These are phyloP conservation scores for Rhizomucor miehei DNA, from an alignment of 371 early-diverging fungal genomes.

Conservation along the genomic window DNA sequence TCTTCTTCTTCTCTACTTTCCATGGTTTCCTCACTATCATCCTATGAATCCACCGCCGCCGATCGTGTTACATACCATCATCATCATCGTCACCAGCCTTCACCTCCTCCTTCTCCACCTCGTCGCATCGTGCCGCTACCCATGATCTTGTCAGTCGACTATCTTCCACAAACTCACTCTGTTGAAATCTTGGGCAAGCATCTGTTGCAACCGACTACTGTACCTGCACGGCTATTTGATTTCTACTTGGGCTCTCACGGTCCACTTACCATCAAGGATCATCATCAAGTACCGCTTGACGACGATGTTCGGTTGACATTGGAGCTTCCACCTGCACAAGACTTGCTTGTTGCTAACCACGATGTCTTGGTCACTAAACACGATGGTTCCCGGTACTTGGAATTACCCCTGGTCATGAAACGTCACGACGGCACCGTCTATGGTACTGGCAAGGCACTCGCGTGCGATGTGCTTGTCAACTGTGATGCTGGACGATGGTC, in stretches of 20 bases:
- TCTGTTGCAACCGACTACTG: slow-evolving; percentile 18
- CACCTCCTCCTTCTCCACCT: slow-evolving; percentile 39
- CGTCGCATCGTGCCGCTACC: slow-evolving; percentile 43
- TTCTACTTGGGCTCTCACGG: slow-evolving; percentile 45
- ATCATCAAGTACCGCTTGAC: not conserved
- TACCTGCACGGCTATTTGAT: slow-evolving; percentile 22
- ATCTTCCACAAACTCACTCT: slow-evolving; percentile 18
- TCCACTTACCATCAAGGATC: slow-evolving; percentile 18
- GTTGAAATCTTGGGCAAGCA: slow-evolving; percentile 30
- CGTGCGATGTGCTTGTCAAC: slow-evolving; percentile 21
- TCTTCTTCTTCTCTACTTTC: not conserved
- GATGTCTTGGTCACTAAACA: slow-evolving; percentile 23
- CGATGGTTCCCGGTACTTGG: slow-evolving; percentile 32
- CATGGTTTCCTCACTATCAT: not conserved
- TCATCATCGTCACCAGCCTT: slow-evolving; percentile 6
- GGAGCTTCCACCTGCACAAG: slow-evolving; percentile 27
- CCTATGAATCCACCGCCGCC: not conserved
- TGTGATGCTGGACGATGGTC: slow-evolving; percentile 23
- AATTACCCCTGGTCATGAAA: slow-evolving; percentile 34
- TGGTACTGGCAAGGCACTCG: slow-evolving; percentile 31
- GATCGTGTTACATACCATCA: no score
- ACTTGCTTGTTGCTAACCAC: slow-evolving; percentile 27
- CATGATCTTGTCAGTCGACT: slow-evolving; percentile 22
- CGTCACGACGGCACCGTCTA: slow-evolving; percentile 40
- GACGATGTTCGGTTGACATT: slow-evolving; percentile 9